phyloP scores from a whole-genome alignment of 2,329 filamentous ascomycete genomes.

The Acarospora socialis region DNA sequence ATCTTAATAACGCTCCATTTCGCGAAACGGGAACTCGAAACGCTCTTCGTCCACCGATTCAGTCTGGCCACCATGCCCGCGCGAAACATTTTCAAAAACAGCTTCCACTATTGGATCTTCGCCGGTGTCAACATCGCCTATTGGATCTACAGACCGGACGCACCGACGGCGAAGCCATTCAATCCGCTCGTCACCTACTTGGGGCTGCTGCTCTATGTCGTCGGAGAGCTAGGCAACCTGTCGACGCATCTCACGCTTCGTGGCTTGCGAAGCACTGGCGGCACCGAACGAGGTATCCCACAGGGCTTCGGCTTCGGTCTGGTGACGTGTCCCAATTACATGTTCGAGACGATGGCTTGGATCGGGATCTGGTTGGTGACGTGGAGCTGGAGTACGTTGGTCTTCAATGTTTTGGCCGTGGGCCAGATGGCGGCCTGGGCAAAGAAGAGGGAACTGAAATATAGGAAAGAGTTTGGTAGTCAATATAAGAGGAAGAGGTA shows the following conservation, averaged over 20 bases:
- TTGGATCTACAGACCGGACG: conserved; percentile 68
- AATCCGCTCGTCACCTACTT: conserved; percentile 45
- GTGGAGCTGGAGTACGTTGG: conserved; percentile 59
- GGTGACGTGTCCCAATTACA: conserved; percentile 95
- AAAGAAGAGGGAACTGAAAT: conserved; percentile 78
- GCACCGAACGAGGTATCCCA: conserved; percentile 79
- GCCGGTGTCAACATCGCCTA: conserved; percentile 69
- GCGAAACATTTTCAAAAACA: conserved; percentile 88
- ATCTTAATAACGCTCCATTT: conserved; percentile 70
- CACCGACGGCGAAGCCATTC: conserved; percentile 43
- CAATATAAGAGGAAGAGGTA: conserved; percentile 92
- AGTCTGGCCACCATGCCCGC: conserved; percentile 87
- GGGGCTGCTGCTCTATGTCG: conserved; percentile 56
- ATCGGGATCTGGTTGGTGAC: conserved; percentile 65
- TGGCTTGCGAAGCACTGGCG: conserved; percentile 60
- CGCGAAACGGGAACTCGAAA: conserved; percentile 88
- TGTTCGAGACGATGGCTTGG: conserved; percentile 86
- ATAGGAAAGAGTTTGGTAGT: conserved; percentile 80
- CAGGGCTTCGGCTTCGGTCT: conserved; percentile 67
- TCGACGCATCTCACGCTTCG: conserved; percentile 67
- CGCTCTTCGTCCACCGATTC: conserved; percentile 88
- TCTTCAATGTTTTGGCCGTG: conserved; percentile 62
- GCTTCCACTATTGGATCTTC: conserved; percentile 80
- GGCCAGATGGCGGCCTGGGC: conserved; percentile 80
- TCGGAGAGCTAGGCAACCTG: conserved; percentile 71